Percentiles rank a stretch among this genome's conserved stretches.
These are phyloP conservation scores for Rubia occidens DNA, from an alignment of 305 asterid genomes.

Conservation along the genomic window DNA sequence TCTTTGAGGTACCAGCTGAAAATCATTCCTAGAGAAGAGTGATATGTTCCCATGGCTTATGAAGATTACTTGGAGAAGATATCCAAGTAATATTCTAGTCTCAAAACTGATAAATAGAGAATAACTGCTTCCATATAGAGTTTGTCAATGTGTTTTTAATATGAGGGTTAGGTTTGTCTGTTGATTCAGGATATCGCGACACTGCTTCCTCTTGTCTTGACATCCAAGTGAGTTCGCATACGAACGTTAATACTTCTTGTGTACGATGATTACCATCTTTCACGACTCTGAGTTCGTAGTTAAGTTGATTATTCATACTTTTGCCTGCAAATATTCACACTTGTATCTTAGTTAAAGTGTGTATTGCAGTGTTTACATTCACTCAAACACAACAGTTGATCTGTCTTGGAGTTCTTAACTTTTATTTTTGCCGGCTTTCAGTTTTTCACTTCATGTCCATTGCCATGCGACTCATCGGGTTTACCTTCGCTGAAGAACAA, in stretches of 20 bases:
- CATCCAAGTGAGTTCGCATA: slow-evolving; percentile 35
- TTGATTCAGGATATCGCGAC: slow-evolving; percentile 59
- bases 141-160: background rate
- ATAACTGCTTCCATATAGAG: no score
- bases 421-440: slow-evolving; percentile 19
- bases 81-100: no score
- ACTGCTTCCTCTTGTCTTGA: slow-evolving; percentile 49
- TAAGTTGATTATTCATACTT: background rate
- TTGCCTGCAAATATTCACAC: background rate
- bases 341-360: no score
- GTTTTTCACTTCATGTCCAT: slow-evolving; percentile 52
- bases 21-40: no score
- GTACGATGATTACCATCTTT: background rate
- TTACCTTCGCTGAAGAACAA: slow-evolving; percentile 30
- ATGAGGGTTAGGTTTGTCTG: slow-evolving; percentile 12
- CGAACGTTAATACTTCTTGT: background rate
- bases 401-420: background rate
- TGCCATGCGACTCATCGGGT: slow-evolving; percentile 46
- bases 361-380: background rate
- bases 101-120: no score
- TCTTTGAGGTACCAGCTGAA: no score
- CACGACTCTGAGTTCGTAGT: background rate
- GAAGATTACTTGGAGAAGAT: no score
- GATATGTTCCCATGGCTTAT: no score
- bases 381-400: background rate